A percentile compares a stretch with the other conserved stretches of the same genome.
These are phyloP conservation scores for Coprinopsis strossmayeri DNA, from an alignment of 768 basidiomycete genomes.

Conservation along the genomic window DNA sequence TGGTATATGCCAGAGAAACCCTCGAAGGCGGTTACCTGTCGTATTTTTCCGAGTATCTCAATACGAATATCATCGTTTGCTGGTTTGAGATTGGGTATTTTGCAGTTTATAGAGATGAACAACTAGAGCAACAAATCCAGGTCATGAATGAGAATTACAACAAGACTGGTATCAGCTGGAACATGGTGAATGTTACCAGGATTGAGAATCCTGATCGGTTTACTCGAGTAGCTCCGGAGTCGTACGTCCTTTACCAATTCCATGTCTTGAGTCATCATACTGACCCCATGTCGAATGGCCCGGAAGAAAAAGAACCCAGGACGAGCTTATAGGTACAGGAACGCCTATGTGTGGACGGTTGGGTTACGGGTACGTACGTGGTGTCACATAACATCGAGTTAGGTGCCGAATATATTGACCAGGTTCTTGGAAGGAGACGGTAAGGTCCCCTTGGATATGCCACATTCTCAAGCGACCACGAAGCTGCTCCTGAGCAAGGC, in stretches of 20 bases:
- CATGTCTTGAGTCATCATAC: no score
- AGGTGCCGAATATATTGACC: constrained; percentile 14
- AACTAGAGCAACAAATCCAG: constrained; percentile 28
- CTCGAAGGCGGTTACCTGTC: constrained; percentile 32
- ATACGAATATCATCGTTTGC: no score
- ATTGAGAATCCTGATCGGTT: constrained; percentile 44
- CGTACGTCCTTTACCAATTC: constrained; percentile 17
- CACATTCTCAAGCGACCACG: constrained; percentile 43
- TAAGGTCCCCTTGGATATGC: constrained; percentile 33
- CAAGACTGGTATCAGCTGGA: constrained; percentile 31
- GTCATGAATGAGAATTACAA: constrained; percentile 37
- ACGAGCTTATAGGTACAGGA: constrained; percentile 42
- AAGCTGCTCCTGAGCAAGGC: constrained; percentile 31
- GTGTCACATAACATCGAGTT: constrained; percentile 14
- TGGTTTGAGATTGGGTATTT: neutral
- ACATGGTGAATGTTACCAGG: constrained; percentile 32
- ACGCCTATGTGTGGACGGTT: constrained; percentile 41
- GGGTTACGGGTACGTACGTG: constrained; percentile 21
- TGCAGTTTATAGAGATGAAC: constrained; percentile 18
- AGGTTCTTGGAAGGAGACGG: constrained; percentile 22
- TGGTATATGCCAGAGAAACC: constrained; percentile 34
- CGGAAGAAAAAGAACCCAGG: constrained; percentile 23
- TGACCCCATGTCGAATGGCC: neutral
- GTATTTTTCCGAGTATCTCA: no score
- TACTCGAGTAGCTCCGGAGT: constrained; percentile 30